phyloP scores from a whole-genome alignment of 441 rosid species.

The Pelargonium cotyledonis region DNA sequence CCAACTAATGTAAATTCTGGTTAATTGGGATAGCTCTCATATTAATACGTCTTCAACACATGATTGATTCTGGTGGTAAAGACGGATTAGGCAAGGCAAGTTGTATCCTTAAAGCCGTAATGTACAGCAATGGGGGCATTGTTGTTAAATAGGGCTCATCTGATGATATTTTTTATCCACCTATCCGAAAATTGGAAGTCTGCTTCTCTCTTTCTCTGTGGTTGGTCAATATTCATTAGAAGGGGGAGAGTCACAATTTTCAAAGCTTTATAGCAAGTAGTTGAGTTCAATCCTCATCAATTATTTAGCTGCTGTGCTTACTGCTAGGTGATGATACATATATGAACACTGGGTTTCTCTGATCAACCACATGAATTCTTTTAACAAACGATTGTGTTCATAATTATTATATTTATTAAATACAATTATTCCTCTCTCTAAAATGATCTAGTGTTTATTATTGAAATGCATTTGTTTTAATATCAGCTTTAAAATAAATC shows the following conservation, averaged over 20 bases:
- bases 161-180: conserved; percentile 2
- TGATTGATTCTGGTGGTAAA: conserved; percentile 20
- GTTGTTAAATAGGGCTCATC: conserved; percentile 4
- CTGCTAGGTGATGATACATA: background rate
- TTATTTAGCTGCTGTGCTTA: background rate
- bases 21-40: conserved; percentile 23
- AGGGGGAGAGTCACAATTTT: background rate
- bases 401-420: too few relatives aligned
- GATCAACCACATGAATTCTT: background rate
- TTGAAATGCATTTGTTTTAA: too few relatives aligned
- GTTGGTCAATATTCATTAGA: background rate
- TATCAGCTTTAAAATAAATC: too few relatives aligned
- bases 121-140: conserved; percentile 5
- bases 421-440: background rate
- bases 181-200: background rate
- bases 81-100: background rate
- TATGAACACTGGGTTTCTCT: background rate
- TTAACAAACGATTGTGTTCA: background rate
- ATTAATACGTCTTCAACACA: background rate
- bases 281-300: background rate
- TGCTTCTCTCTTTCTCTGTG: background rate
- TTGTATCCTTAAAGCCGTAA: conserved; percentile 1
- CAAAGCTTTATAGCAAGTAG: background rate
- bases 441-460: background rate
- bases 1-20: conserved; percentile 28